Percentiles rank a stretch among this genome's conserved stretches.
Evolutionary conservation across 2,329 filamentous ascomycete species (phyloP).

Genomic region (Monosporascus sp.): DNA sequence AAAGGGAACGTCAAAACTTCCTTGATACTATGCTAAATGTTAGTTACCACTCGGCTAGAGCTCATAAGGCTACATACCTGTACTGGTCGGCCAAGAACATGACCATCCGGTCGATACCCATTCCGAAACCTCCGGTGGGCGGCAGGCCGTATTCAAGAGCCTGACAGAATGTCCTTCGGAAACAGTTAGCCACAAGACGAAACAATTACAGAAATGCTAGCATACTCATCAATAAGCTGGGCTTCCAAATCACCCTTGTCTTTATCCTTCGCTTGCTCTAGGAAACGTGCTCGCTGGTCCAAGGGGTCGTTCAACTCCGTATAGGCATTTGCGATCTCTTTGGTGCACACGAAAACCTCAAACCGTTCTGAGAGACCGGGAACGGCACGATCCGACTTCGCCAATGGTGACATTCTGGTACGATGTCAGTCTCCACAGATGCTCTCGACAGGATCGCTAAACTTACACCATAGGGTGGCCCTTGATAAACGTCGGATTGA

Average conservation of each 20-base stretch:
- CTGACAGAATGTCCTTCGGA: slow-evolving; percentile 68
- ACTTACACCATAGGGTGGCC: slow-evolving; percentile 56
- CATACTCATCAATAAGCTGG: slow-evolving; percentile 76
- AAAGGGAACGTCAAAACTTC: not conserved
- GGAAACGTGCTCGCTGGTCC: slow-evolving; percentile 84
- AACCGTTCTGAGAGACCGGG: slow-evolving; percentile 92
- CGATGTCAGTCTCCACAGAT: slow-evolving; percentile 53
- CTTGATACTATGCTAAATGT: not conserved
- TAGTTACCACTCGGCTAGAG: too few relatives aligned
- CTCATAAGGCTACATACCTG: slow-evolving; percentile 32
- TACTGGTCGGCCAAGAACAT: slow-evolving; percentile 97
- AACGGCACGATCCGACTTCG: slow-evolving; percentile 83
- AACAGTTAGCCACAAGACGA: too few relatives aligned
- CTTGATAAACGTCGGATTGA: slow-evolving; percentile 88
- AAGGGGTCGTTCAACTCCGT: slow-evolving; percentile 98
- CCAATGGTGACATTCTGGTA: slow-evolving; percentile 74
- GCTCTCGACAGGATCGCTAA: slow-evolving; percentile 37
- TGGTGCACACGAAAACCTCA: slow-evolving; percentile 94
- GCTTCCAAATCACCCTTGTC: slow-evolving; percentile 96
- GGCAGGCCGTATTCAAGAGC: slow-evolving; percentile 86
- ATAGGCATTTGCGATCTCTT: slow-evolving; percentile 87
- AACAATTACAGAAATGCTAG: too few relatives aligned
- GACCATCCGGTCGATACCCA: slow-evolving; percentile 76
- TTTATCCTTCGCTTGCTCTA: slow-evolving; percentile 95
- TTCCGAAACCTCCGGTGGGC: slow-evolving; percentile 92